Conservation (phyloP, 306 rosid species). For the Oemleria cerasiformis region DNA sequence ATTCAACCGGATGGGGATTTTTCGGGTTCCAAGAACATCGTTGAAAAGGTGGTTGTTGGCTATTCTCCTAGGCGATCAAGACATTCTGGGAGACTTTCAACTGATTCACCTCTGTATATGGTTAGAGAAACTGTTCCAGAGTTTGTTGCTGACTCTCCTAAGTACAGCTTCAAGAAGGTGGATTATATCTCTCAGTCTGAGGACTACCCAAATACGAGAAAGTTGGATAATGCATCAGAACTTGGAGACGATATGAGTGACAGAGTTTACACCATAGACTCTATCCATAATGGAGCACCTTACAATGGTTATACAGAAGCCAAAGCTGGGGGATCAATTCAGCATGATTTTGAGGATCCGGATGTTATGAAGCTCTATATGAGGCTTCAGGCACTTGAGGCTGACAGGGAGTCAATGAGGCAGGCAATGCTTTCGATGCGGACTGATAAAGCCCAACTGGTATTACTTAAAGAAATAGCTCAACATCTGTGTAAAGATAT, state of each 20-base stretch:
- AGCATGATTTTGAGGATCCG: conserved; percentile 62
- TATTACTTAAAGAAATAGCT: conserved; percentile 93
- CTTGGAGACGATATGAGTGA: conserved; percentile 72
- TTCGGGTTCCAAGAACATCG: conserved; percentile 50
- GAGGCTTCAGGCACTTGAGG: conserved; percentile 99
- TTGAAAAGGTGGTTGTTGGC: conserved; percentile 82
- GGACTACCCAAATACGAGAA: conserved; percentile 54
- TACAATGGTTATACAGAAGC: conserved; percentile 46
- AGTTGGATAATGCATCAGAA: conserved; percentile 62
- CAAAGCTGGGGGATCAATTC: conserved; percentile 52
- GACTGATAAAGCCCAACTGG: conserved; percentile 88
- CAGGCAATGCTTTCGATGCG: conserved; percentile 84
- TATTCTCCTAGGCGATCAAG: conserved; percentile 59
- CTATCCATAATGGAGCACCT: conserved; percentile 59
- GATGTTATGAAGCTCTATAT: conserved; percentile 76
- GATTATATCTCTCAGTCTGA: conserved; percentile 57
- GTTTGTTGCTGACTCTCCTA: conserved; percentile 50
- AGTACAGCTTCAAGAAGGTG: conserved; percentile 45
- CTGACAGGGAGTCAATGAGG: conserved; percentile 99
- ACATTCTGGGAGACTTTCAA: conserved; percentile 57
- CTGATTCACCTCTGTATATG: conserved; percentile 46
- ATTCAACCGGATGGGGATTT: conserved; percentile 61
- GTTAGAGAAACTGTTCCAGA: conserved; percentile 51
- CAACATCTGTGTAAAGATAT: conserved; percentile 82
- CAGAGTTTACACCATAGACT: conserved; percentile 91